phyloP scores from a whole-genome alignment of 768 basidiomycete genomes.

The Termitomyces sp. region DNA sequence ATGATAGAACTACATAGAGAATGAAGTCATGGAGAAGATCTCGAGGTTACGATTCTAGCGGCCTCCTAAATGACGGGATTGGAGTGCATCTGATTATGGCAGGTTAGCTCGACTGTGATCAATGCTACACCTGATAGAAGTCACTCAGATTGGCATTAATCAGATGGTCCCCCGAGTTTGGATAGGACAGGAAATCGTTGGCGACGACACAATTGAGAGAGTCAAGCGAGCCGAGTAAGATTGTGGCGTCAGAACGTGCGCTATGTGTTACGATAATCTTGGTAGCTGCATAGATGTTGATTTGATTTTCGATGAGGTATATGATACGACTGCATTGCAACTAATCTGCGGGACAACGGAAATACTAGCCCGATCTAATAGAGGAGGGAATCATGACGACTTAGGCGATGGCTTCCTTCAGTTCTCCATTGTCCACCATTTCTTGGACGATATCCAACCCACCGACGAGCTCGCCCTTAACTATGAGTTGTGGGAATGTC shows the following conservation, averaged over 20 bases:
- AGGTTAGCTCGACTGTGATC: too few relatives aligned
- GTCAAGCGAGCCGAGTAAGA: neutral
- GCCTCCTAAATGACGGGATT: too few relatives aligned
- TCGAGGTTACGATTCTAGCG: too few relatives aligned
- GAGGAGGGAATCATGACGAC: slow-evolving; percentile 1
- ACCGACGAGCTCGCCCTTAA: slow-evolving; percentile 92
- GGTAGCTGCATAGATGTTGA: too few relatives aligned
- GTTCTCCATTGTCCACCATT: slow-evolving; percentile 80
- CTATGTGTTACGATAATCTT: too few relatives aligned
- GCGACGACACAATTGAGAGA: neutral
- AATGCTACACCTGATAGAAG: too few relatives aligned
- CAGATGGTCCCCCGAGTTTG: too few relatives aligned
- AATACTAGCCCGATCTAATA: neutral
- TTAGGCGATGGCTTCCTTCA: slow-evolving; percentile 43
- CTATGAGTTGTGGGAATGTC: slow-evolving; percentile 82
- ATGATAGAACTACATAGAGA: too few relatives aligned
- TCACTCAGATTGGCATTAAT: too few relatives aligned
- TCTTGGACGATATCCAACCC: slow-evolving; percentile 91
- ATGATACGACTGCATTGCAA: slow-evolving; percentile 4
- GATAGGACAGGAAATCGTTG: too few relatives aligned
- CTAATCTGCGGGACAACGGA: neutral
- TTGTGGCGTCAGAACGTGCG: neutral
- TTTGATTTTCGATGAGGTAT: neutral
- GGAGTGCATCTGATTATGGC: too few relatives aligned
- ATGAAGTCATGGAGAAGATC: too few relatives aligned